These are phyloP conservation scores for Epichloe hybrida DNA, from an alignment of 2,329 filamentous ascomycete genomes.

Conservation along the genomic window DNA sequence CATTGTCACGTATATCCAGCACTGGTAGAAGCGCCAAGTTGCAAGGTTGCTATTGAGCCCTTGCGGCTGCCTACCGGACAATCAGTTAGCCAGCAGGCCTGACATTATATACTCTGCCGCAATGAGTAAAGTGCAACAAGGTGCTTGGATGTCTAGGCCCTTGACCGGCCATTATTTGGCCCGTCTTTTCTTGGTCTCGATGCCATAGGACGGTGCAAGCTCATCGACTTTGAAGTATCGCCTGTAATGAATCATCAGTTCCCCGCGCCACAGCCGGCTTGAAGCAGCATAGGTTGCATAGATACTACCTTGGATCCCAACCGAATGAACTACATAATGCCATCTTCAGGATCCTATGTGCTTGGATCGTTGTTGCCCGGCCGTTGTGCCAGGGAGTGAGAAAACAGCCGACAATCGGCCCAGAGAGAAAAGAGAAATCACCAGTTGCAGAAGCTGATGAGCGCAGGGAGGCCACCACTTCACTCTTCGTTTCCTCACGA, in stretches of 20 bases:
- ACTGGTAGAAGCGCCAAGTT: background rate
- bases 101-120: conserved; percentile 1
- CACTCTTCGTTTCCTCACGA: background rate
- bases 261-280: background rate
- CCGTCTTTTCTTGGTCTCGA: background rate
- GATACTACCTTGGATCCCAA: background rate
- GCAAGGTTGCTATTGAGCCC: background rate
- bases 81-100: background rate
- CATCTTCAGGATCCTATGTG: background rate
- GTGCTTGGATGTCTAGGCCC: background rate
- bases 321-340: background rate
- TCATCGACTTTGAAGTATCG: background rate
- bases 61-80: background rate
- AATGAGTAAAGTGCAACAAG: background rate
- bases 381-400: too few relatives aligned
- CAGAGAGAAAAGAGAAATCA: too few relatives aligned
- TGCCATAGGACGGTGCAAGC: background rate
- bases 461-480: too few relatives aligned
- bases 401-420: too few relatives aligned
- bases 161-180: background rate
- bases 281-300: background rate
- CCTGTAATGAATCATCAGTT: background rate
- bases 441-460: too few relatives aligned
- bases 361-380: background rate
- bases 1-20: conserved; percentile 1